phyloP scores from a whole-genome alignment of 768 basidiomycete species.

The Crucibulum laeve region DNA sequence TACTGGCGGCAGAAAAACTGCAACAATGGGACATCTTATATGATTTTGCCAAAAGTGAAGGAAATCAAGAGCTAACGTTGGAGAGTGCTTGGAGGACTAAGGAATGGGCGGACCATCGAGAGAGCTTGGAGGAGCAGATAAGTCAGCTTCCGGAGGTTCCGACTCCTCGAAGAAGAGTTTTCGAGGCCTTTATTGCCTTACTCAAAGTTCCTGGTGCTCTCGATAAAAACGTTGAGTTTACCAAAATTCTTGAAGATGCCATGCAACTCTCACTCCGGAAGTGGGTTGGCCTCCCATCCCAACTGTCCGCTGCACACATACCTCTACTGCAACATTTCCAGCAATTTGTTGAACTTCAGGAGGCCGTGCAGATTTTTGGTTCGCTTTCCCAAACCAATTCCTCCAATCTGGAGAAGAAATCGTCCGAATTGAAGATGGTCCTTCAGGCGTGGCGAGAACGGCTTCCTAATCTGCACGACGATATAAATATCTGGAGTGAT shows the following conservation, averaged over 20 bases:
- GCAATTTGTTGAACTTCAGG: slow-evolving; percentile 96
- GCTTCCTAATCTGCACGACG: slow-evolving; percentile 91
- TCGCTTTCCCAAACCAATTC: slow-evolving; percentile 84
- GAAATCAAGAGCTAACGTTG: slow-evolving; percentile 86
- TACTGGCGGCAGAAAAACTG: slow-evolving; percentile 89
- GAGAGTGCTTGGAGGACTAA: slow-evolving; percentile 94
- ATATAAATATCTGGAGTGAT: slow-evolving; percentile 98
- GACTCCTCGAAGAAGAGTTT: slow-evolving; percentile 95
- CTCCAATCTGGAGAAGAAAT: slow-evolving; percentile 90
- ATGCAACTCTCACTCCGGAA: slow-evolving; percentile 96
- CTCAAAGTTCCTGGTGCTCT: slow-evolving; percentile 77
- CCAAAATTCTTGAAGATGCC: slow-evolving; percentile 86
- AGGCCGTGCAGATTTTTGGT: slow-evolving; percentile 92
- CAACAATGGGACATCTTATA: slow-evolving; percentile 97
- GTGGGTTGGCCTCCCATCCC: slow-evolving; percentile 86
- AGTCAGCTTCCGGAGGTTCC: slow-evolving; percentile 77
- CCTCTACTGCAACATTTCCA: slow-evolving; percentile 97
- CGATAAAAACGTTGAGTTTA: slow-evolving; percentile 87
- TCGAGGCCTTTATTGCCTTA: slow-evolving; percentile 90
- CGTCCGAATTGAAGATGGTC: slow-evolving; percentile 92
- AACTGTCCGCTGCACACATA: slow-evolving; percentile 88
- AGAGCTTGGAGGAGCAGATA: slow-evolving; percentile 77
- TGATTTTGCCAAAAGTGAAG: slow-evolving; percentile 85
- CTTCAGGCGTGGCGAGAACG: slow-evolving; percentile 97
- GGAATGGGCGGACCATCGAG: slow-evolving; percentile 85